Percentiles rank a stretch among this genome's conserved stretches.
Conservation (phyloP, 1,284 basidiomycete species). For the Spongispora temasekensis region DNA sequence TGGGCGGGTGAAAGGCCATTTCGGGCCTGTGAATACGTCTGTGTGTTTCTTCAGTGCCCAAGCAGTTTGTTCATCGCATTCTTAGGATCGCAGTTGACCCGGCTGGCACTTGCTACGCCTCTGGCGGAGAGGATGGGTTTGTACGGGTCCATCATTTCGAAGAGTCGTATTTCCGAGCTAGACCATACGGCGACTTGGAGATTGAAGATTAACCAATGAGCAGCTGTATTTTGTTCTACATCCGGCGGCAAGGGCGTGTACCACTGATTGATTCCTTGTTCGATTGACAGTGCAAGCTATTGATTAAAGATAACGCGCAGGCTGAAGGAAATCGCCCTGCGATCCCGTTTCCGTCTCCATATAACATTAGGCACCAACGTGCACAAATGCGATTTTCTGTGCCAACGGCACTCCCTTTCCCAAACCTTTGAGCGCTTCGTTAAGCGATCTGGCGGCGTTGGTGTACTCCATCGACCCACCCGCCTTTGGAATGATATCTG, state of each 20-base stretch:
- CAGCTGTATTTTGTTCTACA: conserved; percentile 8
- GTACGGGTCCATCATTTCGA: conserved; percentile 92
- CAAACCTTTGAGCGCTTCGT: conserved; percentile 15
- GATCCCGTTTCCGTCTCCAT: no score
- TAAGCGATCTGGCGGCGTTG: conserved; percentile 19
- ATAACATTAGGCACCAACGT: conserved; percentile 31
- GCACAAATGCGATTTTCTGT: conserved; percentile 30
- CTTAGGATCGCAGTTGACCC: conserved; percentile 89
- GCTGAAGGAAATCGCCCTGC: no score
- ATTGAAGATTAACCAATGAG: conserved; percentile 44
- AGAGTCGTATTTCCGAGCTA: conserved; percentile 86
- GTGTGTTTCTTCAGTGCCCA: conserved; percentile 33
- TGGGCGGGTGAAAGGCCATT: conserved; percentile 94
- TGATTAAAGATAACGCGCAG: no score
- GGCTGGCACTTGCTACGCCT: conserved; percentile 86
- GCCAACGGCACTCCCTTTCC: conserved; percentile 17
- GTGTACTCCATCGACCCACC: conserved; percentile 13
- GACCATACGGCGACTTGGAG: conserved; percentile 88
- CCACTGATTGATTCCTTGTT: background rate
- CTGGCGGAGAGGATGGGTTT: conserved; percentile 96
- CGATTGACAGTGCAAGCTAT: no score
- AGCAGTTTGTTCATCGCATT: conserved; percentile 8
- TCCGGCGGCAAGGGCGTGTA: conserved; percentile 10
- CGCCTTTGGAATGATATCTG: conserved; percentile 15
- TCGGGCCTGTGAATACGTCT: conserved; percentile 97